Evolutionary conservation across 345 rosid genomes (phyloP), one percentile per base, ranked within the genome.

Genomic region (Acer campestre): DNA sequence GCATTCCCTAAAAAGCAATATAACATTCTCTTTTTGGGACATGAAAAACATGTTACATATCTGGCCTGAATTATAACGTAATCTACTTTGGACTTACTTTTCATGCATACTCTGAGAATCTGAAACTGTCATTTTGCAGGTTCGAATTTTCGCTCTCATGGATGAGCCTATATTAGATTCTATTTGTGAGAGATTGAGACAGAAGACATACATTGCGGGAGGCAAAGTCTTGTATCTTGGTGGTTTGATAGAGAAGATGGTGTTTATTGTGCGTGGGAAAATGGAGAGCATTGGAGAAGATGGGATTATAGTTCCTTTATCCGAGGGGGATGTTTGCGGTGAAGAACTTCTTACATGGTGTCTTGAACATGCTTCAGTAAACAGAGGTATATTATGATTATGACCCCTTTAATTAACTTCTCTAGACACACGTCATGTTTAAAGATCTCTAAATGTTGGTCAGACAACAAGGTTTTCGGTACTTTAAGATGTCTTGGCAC

Each of bases 331-430:
- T 71, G 92, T 86, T 53, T 91, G 93, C 25, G 98, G 98, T 11
- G 98, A 95, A 82, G 98, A 95, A 80, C 98, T 95, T 12, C 90
- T 95, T 68, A 84, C 93, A 11, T 93, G 97, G 98, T 90, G 93
- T 80, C 95, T 93, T 20, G 98, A 91, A 82, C 91, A 89, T 84
- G 88, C 90, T 86, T 86, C 92, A 7, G 83, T 87, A 18, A 80
- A 77, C 82, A 86, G 79, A 66, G 97, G 97, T 91, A 86, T 68
- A 38, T 23, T 1, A 35, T 61, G 14, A 70, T n/a, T 35, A 46
- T 29, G 10, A 31, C 22, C 16, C 14, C 16, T 44, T 51, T 12
- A 29, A 7, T 63, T 38, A 22, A 51, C 59, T 40, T 10, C 61
- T 61, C 7, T 42, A 62, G 35, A 49, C 31, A 49, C 42, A 35